These are phyloP conservation scores for Recurvomyces mirabilis DNA, from an alignment of 495 filamentous ascomycete genomes.

Conservation along the genomic window DNA sequence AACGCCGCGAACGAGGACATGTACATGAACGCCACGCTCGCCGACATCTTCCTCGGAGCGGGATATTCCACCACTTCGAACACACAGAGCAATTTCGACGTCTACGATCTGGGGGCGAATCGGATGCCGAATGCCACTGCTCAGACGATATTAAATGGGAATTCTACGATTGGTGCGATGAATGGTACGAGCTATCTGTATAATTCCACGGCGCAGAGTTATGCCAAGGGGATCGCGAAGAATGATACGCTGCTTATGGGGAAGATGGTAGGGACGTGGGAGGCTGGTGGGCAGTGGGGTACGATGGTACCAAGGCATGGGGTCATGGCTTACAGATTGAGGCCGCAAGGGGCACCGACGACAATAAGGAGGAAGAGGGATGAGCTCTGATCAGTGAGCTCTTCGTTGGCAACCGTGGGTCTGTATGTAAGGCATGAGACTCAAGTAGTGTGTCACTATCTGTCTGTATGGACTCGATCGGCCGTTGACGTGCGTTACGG, in stretches of 20 bases:
- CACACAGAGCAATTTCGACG: not conserved
- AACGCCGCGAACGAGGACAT: constrained; percentile 35
- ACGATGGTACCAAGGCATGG: not conserved
- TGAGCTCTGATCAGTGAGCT: constrained; percentile 3
- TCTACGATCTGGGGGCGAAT: not conserved
- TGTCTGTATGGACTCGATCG: too few species aligned
- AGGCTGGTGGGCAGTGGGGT: not conserved
- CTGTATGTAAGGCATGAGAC: too few species aligned
- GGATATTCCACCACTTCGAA: not conserved
- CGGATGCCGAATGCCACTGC: constrained; percentile 6
- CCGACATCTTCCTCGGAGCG: constrained; percentile 42
- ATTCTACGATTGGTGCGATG: not conserved
- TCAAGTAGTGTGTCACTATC: too few species aligned
- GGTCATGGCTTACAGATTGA: constrained; percentile 1
- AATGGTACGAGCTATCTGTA: constrained; percentile 3
- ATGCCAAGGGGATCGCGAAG: constrained; percentile 5
- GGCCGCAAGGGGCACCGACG: not conserved
- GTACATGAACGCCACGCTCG: constrained; percentile 41
- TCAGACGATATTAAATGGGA: not conserved
- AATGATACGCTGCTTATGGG: constrained; percentile 13
- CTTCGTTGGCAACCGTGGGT: too few species aligned
- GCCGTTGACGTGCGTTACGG: too few species aligned
- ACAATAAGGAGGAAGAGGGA: not conserved
- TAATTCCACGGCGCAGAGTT: constrained; percentile 10
- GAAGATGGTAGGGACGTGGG: not conserved